Conservation (phyloP, 306 rosid genomes). For the Casuarina glauca region DNA sequence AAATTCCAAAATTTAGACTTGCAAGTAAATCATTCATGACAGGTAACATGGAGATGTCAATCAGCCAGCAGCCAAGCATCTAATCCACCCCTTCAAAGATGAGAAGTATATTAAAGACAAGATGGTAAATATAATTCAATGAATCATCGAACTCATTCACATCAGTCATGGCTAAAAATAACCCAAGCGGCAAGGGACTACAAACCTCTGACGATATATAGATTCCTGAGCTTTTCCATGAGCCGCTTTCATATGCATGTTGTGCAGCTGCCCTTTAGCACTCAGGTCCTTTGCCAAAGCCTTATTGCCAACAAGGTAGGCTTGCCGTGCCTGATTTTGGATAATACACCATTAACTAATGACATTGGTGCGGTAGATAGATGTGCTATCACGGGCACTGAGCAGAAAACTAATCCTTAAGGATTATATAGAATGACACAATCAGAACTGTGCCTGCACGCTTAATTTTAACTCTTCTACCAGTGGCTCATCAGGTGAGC, state of each 20-base stretch:
- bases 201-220: constrained; percentile 93
- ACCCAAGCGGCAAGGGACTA: constrained; percentile 29
- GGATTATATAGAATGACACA: background rate
- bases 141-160: background rate
- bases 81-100: constrained; percentile 1
- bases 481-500: background rate
- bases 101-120: background rate
- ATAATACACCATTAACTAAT: constrained; percentile 25
- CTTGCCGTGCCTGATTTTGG: constrained; percentile 86
- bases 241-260: constrained; percentile 92
- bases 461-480: background rate
- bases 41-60: constrained; percentile 6
- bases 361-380: constrained; percentile 18
- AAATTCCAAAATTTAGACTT: background rate
- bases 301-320: constrained; percentile 85
- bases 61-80: constrained; percentile 1
- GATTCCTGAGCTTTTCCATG: constrained; percentile 97
- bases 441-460: background rate
- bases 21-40: background rate
- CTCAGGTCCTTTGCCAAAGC: constrained; percentile 93
- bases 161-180: constrained; percentile 15
- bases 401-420: constrained; percentile 11
- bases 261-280: constrained; percentile 86
- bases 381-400: constrained; percentile 9
- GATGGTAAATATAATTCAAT: constrained; percentile 10